Evolutionary conservation across 2,329 filamentous ascomycete genomes (phyloP).

Genomic region (Ceratocystis cacaofunesta): DNA sequence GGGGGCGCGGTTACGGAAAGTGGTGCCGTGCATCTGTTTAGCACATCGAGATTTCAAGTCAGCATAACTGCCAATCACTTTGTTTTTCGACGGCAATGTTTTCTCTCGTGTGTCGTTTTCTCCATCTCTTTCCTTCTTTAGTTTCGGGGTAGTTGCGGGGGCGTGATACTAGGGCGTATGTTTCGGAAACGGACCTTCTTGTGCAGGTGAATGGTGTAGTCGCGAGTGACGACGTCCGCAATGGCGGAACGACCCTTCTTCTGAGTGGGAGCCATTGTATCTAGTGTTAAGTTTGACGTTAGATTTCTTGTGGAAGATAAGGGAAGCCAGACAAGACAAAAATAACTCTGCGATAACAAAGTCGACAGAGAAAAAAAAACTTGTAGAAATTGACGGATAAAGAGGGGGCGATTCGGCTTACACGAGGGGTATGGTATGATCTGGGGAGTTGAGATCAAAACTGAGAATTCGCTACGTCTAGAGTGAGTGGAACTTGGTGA

Average conservation of each 20-base stretch:
- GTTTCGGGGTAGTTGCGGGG: background rate
- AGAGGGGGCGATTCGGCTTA: slow-evolving; percentile 14
- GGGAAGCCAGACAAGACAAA: slow-evolving; percentile 15
- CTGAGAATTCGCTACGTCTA: slow-evolving; percentile 17
- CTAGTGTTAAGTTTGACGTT: slow-evolving; percentile 30
- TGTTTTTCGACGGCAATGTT: background rate
- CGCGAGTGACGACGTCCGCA: slow-evolving; percentile 95
- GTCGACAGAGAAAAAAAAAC: slow-evolving; percentile 1
- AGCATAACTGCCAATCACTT: slow-evolving; percentile 21
- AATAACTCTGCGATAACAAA: slow-evolving; percentile 12
- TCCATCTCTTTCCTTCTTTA: background rate
- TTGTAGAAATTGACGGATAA: slow-evolving; percentile 8
- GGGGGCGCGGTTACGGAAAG: slow-evolving; percentile 99
- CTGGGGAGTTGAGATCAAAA: slow-evolving; percentile 17
- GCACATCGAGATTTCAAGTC: slow-evolving; percentile 21
- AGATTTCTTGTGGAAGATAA: slow-evolving; percentile 15
- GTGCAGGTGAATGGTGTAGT: slow-evolving; percentile 99
- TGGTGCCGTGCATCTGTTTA: slow-evolving; percentile 76
- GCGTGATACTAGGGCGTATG: background rate
- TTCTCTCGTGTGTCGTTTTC: background rate
- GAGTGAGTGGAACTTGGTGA: slow-evolving; percentile 17
- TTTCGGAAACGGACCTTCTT: slow-evolving; percentile 47
- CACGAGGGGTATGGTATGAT: slow-evolving; percentile 17
- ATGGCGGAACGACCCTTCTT: slow-evolving; percentile 89
- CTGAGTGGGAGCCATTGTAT: slow-evolving; percentile 48